Evolutionary conservation across 768 basidiomycete species (phyloP), one percentile per base, ranked within the genome.

Genomic region (Pleurotus tuoliensis): DNA sequence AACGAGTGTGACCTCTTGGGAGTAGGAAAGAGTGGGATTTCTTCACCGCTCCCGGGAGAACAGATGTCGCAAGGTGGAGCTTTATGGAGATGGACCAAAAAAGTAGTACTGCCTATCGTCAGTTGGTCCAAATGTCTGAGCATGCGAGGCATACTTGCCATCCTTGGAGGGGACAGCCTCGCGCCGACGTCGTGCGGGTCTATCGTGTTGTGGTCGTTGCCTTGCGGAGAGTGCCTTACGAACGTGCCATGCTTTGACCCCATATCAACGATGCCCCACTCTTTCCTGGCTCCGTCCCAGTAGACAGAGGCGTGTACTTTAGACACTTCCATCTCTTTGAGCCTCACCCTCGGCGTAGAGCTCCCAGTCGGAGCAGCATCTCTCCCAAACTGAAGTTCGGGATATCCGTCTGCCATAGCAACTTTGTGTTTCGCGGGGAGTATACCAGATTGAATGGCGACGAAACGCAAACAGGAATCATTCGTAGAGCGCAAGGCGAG

Each of bases 161-260:
- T 72, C 53, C 86, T 80, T 37, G 86, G 67, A 40, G 81, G 79
- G 30, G 90, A 91, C 46, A 92, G 72, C 47, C 88, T 79, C 47
- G 66, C 60, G 15, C 81, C 80, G 51, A 64, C 37, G 22, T 65
- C 64, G 34, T 63, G 57, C 13, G 61, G 58, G 39, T 70, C 65
- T 46, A 63, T 54, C 9, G 68, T n/a, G 39, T 39, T 20, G n/a
- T 7, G 45, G 30, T 65, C 59, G 16, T 60, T 25, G 67, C 70
- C 54, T 24, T 30, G 20, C 41, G 15, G 54, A 11, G 47, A n/a
- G n/a, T 69, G 62, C 44, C 67, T 70, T 56, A 90, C 55, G 66
- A 85, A 92, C 0, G 91, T 92, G 3, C 92, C 92, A 61, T 94
- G 92, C 68, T 84, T 87, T 52, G 88, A 90, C 8, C 89, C 92